Evolutionary conservation across 192 early-diverging fungal species (phyloP).

Genomic region (Geosiphon pyriformis): DNA sequence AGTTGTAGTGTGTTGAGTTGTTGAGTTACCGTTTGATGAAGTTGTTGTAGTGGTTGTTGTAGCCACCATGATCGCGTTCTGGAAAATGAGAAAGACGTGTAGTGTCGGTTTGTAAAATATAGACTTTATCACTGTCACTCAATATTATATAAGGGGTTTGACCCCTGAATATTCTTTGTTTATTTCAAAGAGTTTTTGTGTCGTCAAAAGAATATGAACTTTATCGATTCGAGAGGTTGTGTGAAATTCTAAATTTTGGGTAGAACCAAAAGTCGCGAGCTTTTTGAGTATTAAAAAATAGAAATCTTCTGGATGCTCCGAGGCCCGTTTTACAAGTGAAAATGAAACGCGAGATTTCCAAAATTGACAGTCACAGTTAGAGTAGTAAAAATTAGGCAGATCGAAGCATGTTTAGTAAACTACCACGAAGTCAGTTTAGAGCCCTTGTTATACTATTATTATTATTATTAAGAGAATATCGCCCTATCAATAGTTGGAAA

Average conservation of each 20-base stretch:
- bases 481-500: no score
- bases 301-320: background rate
- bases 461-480: no score
- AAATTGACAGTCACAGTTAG: no score
- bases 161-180: background rate
- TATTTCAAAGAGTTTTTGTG: background rate
- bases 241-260: background rate
- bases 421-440: no score
- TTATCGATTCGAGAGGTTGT: background rate
- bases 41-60: background rate
- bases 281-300: background rate
- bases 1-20: background rate
- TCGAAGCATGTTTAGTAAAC: no score
- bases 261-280: background rate
- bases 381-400: no score
- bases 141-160: background rate
- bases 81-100: background rate
- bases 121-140: background rate
- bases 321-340: background rate
- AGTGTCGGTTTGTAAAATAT: background rate
- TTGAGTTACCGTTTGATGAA: background rate
- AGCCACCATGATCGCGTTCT: background rate
- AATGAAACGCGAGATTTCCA: no score
- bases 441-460: no score
- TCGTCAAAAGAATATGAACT: background rate